These are phyloP conservation scores for Lactarius sp. DNA, from an alignment of 768 basidiomycete genomes.

Conservation along the genomic window DNA sequence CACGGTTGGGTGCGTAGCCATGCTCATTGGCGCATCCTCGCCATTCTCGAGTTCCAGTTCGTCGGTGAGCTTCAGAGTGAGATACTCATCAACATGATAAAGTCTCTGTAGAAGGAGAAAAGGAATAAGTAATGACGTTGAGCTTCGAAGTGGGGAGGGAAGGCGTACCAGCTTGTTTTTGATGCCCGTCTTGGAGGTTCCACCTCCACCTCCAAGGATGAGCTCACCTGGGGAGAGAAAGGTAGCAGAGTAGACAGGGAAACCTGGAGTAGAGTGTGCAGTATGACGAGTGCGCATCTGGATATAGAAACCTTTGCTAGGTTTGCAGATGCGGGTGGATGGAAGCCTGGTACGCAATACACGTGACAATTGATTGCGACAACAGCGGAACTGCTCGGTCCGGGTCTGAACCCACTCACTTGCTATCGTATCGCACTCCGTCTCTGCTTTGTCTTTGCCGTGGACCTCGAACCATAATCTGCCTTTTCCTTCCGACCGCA, in stretches of 20 bases:
- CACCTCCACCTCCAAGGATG: constrained; percentile 87
- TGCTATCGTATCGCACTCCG: neutral
- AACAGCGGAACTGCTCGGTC: neutral
- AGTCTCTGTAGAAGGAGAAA: constrained; percentile 47
- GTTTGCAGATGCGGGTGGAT: too few species aligned
- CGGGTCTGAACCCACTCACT: neutral
- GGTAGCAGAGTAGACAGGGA: constrained; percentile 85
- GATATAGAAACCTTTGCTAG: neutral
- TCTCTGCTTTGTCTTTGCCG: neutral
- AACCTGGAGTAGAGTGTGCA: constrained; percentile 67
- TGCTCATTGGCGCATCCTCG: constrained; percentile 97
- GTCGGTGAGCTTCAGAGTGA: constrained; percentile 49
- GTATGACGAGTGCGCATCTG: constrained; percentile 78
- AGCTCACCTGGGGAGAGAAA: constrained; percentile 71
- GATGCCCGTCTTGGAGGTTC: constrained; percentile 80
- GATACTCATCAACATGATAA: constrained; percentile 53
- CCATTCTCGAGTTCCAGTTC: constrained; percentile 74
- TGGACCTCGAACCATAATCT: neutral
- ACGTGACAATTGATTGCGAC: neutral
- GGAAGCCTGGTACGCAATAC: neutral
- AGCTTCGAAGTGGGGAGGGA: neutral
- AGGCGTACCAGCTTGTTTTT: constrained; percentile 85
- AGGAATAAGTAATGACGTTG: neutral
- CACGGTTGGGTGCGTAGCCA: constrained; percentile 66
- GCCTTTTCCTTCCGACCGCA: neutral